Base-by-base conservation (phyloP, 1,139 yeast genomes). In the Suhomyces bokatorum region DNA sequence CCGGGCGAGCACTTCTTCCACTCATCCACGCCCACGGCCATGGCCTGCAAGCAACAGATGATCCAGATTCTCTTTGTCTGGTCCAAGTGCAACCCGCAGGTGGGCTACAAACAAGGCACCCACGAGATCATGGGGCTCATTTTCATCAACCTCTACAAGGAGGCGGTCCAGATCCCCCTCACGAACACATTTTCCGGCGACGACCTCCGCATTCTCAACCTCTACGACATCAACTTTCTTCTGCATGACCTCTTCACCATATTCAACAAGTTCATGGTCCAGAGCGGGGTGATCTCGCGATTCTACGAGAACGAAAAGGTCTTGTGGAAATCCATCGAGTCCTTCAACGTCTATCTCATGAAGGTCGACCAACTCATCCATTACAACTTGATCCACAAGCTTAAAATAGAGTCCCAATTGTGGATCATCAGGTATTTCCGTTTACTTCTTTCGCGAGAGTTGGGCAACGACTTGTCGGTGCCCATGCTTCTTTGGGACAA, bases 391-490 rank as follows among this genome's bases (percentile, higher is more conserved):
- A 59, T 77, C 17, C 67, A 69, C 29, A 81, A 76, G 52, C 67
- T 81, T 45, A 72, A 69, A 44, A 61, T 82, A 5, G 86, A 82
- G 47, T 75, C 85, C 8, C 81, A 83, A 46, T 68, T 85, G 29
- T 85, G 90, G 90, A 67, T 83, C 16, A 80, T 85, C 26, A 63
- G 90, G 44, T 85, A 83, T 71, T 75, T 81, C 14, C 65, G 90
- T 40, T 62, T 85, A 35, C 49, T 84, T 1, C 67, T 84, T 29
- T 60, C 81, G 11, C 63, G 91, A 46, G 91, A 85, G 53, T 56
- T 85, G 29, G 85, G 85, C 1, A 60, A 60, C 37, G 70, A 70
- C 43, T 52, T 75, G 38, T 67, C 69, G 3, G 64, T 71, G 31
- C 69, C 79, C 0, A 63, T 75, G 20, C 61, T 68, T 17, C 56